These are phyloP conservation scores for Penicillium psychrosexuale DNA, from an alignment of 2,329 filamentous ascomycete species.

Conservation along the genomic window DNA sequence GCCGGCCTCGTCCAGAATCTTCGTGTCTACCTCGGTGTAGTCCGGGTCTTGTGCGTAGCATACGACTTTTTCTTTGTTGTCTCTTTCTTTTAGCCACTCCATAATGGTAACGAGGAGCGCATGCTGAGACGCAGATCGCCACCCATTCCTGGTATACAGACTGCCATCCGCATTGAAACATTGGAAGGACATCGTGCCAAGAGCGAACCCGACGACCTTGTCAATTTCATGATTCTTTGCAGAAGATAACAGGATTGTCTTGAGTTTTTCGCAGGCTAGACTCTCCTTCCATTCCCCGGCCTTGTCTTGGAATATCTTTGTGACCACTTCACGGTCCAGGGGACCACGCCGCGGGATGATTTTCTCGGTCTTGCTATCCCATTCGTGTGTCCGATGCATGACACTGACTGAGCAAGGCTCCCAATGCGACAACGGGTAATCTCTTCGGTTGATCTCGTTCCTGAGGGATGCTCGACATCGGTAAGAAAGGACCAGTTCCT, in stretches of 20 bases:
- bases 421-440: neutral
- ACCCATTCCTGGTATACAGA: neutral
- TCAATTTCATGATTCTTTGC: neutral
- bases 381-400: neutral
- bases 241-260: neutral
- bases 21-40: conserved; percentile 16
- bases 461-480: neutral
- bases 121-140: conserved; percentile 7
- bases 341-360: neutral
- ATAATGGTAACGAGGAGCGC: conserved; percentile 10
- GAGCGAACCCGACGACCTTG: neutral
- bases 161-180: too few relatives aligned
- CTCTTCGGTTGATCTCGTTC: neutral
- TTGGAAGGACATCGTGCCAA: neutral
- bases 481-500: neutral
- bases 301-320: neutral
- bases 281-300: neutral
- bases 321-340: neutral
- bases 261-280: neutral
- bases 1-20: conserved; percentile 10
- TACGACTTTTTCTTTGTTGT: neutral
- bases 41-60: conserved; percentile 25
- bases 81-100: conserved; percentile 7
- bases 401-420: neutral
- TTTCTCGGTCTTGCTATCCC: neutral